Evolutionary conservation across 768 basidiomycete genomes (phyloP).

Genomic region (Holtermanniella nyarrowii): DNA sequence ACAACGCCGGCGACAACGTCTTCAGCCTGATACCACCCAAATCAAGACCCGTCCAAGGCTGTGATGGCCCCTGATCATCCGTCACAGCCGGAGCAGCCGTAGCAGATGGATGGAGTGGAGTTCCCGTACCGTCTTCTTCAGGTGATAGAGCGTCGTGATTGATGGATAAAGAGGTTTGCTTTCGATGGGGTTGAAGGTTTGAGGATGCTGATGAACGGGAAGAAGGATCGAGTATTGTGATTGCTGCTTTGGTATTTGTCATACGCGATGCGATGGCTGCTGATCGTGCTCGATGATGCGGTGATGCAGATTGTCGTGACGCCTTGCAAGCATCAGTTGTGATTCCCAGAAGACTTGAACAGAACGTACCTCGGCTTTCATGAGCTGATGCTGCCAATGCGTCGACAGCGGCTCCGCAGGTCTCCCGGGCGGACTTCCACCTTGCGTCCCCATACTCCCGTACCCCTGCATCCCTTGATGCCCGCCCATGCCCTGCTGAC

Average conservation of each 20-base stretch:
- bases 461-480: slow-evolving; percentile 8
- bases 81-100: slow-evolving; percentile 47
- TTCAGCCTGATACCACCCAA: slow-evolving; percentile 93
- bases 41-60: slow-evolving; percentile 74
- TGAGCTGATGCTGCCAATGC: slow-evolving; percentile 87
- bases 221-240: slow-evolving; percentile 87
- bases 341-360: neutral
- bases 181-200: slow-evolving; percentile 26
- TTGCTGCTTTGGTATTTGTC: slow-evolving; percentile 65
- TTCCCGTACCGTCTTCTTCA: slow-evolving; percentile 21
- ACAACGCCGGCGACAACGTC: slow-evolving; percentile 68
- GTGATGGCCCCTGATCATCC: slow-evolving; percentile 28
- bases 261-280: slow-evolving; percentile 87
- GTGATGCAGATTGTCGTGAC: slow-evolving; percentile 71
- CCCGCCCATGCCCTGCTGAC: slow-evolving; percentile 5
- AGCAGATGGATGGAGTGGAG: no score
- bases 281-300: slow-evolving; percentile 90
- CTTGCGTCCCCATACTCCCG: slow-evolving; percentile 6
- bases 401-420: slow-evolving; percentile 48
- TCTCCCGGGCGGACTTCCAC: slow-evolving; percentile 26
- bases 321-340: slow-evolving; percentile 47
- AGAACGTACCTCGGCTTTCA: slow-evolving; percentile 75
- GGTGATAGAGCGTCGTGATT: slow-evolving; percentile 32
- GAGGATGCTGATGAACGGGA: slow-evolving; percentile 39
- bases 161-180: slow-evolving; percentile 33